These are phyloP conservation scores for Suillus decipiens DNA, from an alignment of 768 basidiomycete species.

Conservation along the genomic window DNA sequence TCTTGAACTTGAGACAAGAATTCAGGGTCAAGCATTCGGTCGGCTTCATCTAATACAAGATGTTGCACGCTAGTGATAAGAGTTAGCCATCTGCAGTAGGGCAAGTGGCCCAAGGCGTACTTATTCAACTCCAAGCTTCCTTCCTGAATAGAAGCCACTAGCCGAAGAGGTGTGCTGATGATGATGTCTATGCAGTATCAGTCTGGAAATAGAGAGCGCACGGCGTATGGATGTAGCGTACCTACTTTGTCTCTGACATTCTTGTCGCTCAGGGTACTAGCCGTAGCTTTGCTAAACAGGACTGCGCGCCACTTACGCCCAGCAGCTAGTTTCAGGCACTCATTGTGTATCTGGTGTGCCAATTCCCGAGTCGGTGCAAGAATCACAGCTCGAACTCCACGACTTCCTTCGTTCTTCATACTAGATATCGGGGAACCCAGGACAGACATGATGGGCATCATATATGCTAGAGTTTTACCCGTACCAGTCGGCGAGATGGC, in stretches of 20 bases:
- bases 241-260: conserved; percentile 75
- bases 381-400: conserved; percentile 75
- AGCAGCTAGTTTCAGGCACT: conserved; percentile 78
- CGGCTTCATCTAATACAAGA: conserved; percentile 88
- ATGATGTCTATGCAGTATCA: conserved; percentile 65
- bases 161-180: conserved; percentile 87
- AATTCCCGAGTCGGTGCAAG: conserved; percentile 93
- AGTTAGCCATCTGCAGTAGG: conserved; percentile 12
- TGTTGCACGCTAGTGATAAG: conserved; percentile 67
- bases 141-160: conserved; percentile 78
- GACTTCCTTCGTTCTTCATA: conserved; percentile 43
- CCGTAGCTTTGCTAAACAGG: conserved; percentile 88
- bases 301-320: conserved; percentile 83
- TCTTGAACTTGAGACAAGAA: conserved; percentile 90
- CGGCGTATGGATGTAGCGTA: conserved; percentile 36
- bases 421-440: conserved; percentile 57
- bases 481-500: conserved; percentile 98
- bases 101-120: conserved; percentile 44
- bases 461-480: conserved; percentile 93
- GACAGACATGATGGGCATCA: conserved; percentile 75
- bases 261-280: conserved; percentile 76
- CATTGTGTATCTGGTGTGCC: conserved; percentile 94
- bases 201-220: conserved; percentile 1
- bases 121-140: conserved; percentile 68
- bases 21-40: conserved; percentile 86